Conservation (phyloP, 371 early-diverging fungal species). For the Mucor velutinosus region DNA sequence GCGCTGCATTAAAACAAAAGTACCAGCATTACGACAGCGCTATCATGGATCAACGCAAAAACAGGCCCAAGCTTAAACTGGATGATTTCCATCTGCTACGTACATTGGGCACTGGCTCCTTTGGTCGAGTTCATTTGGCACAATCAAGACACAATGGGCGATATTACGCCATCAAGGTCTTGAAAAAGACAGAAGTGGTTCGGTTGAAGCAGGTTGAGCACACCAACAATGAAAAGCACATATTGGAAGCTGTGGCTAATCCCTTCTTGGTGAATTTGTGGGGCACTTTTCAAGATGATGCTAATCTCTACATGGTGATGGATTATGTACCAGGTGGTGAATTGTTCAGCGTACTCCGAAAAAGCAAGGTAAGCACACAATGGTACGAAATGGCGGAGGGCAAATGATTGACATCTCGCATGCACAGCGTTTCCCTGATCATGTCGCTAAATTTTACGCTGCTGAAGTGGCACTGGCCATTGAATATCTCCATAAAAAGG, state of each 20-base stretch:
- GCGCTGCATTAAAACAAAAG: slow-evolving; percentile 3
- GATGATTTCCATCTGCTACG: slow-evolving; percentile 73
- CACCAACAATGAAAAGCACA: slow-evolving; percentile 93
- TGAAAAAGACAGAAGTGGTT: slow-evolving; percentile 91
- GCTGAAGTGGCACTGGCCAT: slow-evolving; percentile 69
- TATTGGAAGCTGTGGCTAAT: slow-evolving; percentile 83
- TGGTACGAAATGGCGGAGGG: not conserved
- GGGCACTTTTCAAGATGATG: slow-evolving; percentile 83
- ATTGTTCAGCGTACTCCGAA: slow-evolving; percentile 86
- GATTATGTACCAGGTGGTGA: slow-evolving; percentile 93
- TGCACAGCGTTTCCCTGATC: slow-evolving; percentile 76
- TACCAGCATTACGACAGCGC: slow-evolving; percentile 15
- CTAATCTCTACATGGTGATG: slow-evolving; percentile 85
- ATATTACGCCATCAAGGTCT: slow-evolving; percentile 94
- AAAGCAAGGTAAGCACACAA: slow-evolving; percentile 34
- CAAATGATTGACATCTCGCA: not conserved
- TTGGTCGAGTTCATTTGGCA: slow-evolving; percentile 95
- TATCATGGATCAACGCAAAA: slow-evolving; percentile 26
- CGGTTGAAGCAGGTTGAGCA: slow-evolving; percentile 96
- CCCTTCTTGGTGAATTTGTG: slow-evolving; percentile 95
- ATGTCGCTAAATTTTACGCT: slow-evolving; percentile 78
- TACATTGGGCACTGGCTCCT: slow-evolving; percentile 97
- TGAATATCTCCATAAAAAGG: slow-evolving; percentile 82
- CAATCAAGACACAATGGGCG: slow-evolving; percentile 76
- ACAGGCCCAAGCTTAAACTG: slow-evolving; percentile 61